Evolutionary conservation across 345 rosid genomes (phyloP).

Genomic region (Hibiscus trionum): DNA sequence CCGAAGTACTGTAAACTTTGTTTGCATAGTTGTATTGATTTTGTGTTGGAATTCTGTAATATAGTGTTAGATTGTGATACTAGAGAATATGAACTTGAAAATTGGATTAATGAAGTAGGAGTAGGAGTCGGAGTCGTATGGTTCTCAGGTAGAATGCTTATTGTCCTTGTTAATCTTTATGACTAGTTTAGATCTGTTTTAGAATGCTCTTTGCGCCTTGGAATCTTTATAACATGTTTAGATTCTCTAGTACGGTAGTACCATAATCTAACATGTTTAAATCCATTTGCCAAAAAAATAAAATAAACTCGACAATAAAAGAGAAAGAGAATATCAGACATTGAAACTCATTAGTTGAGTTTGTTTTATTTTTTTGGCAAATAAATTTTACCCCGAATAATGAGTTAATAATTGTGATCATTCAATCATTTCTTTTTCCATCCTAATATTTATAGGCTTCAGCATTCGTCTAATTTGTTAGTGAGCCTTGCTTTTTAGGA

Average conservation of each 20-base stretch:
- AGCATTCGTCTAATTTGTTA: not conserved
- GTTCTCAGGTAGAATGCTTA: not conserved
- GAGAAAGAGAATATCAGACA: too few species aligned
- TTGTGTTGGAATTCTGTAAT: not conserved
- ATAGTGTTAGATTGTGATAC: not conserved
- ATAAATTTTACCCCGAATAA: not conserved
- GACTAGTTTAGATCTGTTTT: not conserved
- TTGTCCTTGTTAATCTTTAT: not conserved
- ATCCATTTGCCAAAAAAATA: too few species aligned
- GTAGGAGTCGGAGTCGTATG: too few species aligned
- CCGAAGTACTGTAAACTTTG: not conserved
- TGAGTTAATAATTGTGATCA: not conserved
- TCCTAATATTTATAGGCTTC: not conserved
- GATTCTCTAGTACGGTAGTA: not conserved
- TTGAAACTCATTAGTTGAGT: not conserved
- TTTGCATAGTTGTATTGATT: not conserved
- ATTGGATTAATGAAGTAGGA: too few species aligned
- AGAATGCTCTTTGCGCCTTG: not conserved
- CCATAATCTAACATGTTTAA: too few species aligned
- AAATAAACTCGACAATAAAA: too few species aligned
- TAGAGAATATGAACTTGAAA: not conserved
- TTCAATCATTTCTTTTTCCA: not conserved
- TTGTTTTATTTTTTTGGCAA: not conserved
- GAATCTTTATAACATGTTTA: not conserved
- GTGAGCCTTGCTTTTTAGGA: not conserved